phyloP scores from a whole-genome alignment of 75 land plant species.

The Sequoiadendron giganteum region DNA sequence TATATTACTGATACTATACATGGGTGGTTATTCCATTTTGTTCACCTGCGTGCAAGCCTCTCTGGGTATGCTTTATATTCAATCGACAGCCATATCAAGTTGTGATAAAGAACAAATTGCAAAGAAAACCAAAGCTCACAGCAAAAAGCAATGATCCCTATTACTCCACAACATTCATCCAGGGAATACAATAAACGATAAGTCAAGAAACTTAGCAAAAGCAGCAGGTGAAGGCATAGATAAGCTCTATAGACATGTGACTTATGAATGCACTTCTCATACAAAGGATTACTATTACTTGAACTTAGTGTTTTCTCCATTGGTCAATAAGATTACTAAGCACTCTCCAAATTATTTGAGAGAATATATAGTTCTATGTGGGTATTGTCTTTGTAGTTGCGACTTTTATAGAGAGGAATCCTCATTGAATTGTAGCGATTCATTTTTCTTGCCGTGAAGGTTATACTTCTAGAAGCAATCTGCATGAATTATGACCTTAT shows the following conservation, averaged over 20 bases:
- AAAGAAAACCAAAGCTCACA: conserved; percentile 8
- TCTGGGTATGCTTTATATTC: not conserved
- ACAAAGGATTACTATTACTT: not conserved
- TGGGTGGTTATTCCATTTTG: too few relatives aligned
- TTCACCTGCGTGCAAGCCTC: conserved; percentile 2
- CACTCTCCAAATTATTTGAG: not conserved
- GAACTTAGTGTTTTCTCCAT: not conserved
- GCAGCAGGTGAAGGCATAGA: not conserved
- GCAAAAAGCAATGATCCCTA: not conserved
- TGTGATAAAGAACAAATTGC: not conserved
- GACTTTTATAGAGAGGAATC: not conserved
- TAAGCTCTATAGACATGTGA: not conserved
- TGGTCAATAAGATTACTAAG: not conserved
- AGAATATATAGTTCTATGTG: not conserved
- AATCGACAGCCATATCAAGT: not conserved
- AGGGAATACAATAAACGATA: conserved; percentile 2
- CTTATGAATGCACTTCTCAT: not conserved
- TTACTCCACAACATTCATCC: not conserved
- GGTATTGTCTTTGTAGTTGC: not conserved
- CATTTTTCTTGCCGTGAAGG: too few relatives aligned
- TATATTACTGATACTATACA: not conserved
- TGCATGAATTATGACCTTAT: not conserved
- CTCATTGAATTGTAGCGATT: not conserved
- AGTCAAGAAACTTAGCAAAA: not conserved
- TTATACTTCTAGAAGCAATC: too few relatives aligned